Conservation (phyloP, 306 rosid genomes). For the Cucumis sativus region Cucumber_9930_V3 NC_026655.2:8489001-8489500, state of each 20-base stretch:
- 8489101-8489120: background rate
- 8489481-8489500: background rate
- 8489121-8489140: conserved; percentile 11
- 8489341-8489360: background rate
- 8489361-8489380: background rate
- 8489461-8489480: background rate
- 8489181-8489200: conserved; percentile 67
- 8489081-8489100: no score
- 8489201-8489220: conserved; percentile 53
- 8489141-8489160: conserved; percentile 79
- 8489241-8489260: conserved; percentile 62
- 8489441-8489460: background rate
- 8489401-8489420: background rate
- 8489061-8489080: no score
- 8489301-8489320: conserved; percentile 60
- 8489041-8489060: background rate
- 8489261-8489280: conserved; percentile 60
- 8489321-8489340: conserved; percentile 40
- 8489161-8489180: conserved; percentile 58
- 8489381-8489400: background rate
- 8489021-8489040: background rate
- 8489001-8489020: background rate
- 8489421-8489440: background rate
- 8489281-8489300: conserved; percentile 59
- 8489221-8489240: conserved; percentile 48